Conservation (phyloP, 1,139 yeast species). For the Debaryomycetaceae sp. region DNA sequence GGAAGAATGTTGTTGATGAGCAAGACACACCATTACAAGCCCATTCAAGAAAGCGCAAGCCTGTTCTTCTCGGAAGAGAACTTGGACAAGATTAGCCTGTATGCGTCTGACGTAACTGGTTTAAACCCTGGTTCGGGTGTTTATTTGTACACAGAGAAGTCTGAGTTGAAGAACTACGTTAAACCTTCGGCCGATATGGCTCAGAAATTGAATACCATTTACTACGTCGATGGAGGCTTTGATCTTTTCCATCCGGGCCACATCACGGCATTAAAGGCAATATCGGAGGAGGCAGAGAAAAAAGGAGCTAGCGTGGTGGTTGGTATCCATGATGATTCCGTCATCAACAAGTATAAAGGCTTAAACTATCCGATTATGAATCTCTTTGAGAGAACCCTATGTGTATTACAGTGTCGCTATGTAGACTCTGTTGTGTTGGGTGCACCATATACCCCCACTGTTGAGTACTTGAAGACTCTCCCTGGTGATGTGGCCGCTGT, state of each 20-base stretch:
- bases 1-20: conserved; percentile 77
- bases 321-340: conserved; percentile 65
- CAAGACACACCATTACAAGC: conserved; percentile 53
- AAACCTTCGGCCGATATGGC: conserved; percentile 24
- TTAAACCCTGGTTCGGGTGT: conserved; percentile 60
- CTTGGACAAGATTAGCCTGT: conserved; percentile 40
- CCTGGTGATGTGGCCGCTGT: conserved; percentile 45
- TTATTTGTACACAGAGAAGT: conserved; percentile 28
- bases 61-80: conserved; percentile 33
- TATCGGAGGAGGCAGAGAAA: conserved; percentile 35
- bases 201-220: conserved; percentile 29
- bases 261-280: conserved; percentile 60
- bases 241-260: conserved; percentile 95
- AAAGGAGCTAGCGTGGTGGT: conserved; percentile 52
- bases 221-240: conserved; percentile 80
- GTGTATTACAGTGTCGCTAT: conserved; percentile 82
- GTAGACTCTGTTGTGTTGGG: conserved; percentile 75
- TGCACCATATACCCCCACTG: conserved; percentile 57
- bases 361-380: conserved; percentile 83
- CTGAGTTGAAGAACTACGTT: conserved; percentile 30
- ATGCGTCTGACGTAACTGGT: conserved; percentile 72
- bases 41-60: conserved; percentile 22
- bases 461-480: conserved; percentile 33
- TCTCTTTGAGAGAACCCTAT: conserved; percentile 75
- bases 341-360: conserved; percentile 59